Evolutionary conservation across 139 green algal species (phyloP), one percentile per base, ranked within the genome.

Genomic region (Pleodorina starrii): DNA sequence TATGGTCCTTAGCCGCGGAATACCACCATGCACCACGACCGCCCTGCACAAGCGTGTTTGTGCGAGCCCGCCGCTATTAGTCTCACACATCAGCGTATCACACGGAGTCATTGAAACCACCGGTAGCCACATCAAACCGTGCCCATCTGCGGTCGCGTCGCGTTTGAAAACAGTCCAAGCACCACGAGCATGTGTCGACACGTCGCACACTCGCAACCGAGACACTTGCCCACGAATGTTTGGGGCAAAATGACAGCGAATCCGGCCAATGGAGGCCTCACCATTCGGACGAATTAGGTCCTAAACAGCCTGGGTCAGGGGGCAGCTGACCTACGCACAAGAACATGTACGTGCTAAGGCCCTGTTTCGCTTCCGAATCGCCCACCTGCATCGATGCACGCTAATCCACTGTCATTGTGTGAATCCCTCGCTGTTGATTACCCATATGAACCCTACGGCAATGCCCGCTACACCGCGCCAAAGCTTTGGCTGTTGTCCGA

Each of bases 71-170:
- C 40, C 40, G 72, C 42, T 48, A 29, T 38, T 59, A 80, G 72
- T 59, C 23, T 1, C 16, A 78, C n/a, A n/a, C 72, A 25, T 54
- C 72, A 57, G 72, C 72, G 32, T 80, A 80, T 80, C 72, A 80
- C 72, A 80, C 72, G 72, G 16, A 80, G 42, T 80, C 72, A 80
- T 80, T 36, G 19, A 80, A 40, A 80, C 72, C 72, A 80, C 72
- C 40, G 4, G 19, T 48, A 23, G 57, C 72, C 40, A 43, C 42
- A 80, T 5, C 40, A 80, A 51, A 36, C 43, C 72, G 46, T 54
- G 57, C 72, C 72, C 42, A 80, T 57, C 38, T 80, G 72, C 14
- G 72, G 17, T 80, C 42, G 40, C 72, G 42, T 80, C 42, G 40
- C 72, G 72, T 57, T 40, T 59, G 40, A 80, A 80, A 80, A n/a